phyloP scores from a whole-genome alignment of 176 grass and related monocot genomes.

The Ensete ventricosum region DNA sequence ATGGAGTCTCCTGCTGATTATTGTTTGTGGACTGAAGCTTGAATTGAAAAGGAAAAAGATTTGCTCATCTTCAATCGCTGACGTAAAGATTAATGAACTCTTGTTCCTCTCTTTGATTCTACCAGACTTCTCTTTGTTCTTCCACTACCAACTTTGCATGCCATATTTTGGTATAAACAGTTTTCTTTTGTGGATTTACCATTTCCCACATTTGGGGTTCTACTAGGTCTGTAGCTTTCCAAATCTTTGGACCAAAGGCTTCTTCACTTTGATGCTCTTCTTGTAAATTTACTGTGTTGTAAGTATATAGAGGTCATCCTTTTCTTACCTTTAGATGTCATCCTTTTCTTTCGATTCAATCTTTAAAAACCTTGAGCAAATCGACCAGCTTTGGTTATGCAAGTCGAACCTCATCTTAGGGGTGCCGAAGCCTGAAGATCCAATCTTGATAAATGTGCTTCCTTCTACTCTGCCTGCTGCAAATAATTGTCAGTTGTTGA shows the following conservation, averaged over 20 bases:
- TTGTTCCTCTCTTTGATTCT: neutral
- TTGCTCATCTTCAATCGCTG: neutral
- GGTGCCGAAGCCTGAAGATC: conserved; percentile 4
- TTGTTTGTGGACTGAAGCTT: neutral
- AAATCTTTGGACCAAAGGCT: neutral
- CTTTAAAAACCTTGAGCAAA: neutral
- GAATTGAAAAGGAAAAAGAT: neutral
- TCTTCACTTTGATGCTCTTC: neutral
- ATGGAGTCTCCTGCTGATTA: neutral
- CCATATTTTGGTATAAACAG: neutral
- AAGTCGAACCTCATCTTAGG: neutral
- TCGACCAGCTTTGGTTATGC: neutral
- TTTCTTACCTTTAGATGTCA: neutral
- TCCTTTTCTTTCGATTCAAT: neutral
- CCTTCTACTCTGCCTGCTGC: neutral
- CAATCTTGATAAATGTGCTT: neutral
- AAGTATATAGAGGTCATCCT: neutral
- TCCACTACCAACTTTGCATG: neutral
- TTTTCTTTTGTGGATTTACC: neutral
- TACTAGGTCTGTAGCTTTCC: neutral
- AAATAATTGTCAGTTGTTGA: neutral
- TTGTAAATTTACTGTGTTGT: too few species aligned
- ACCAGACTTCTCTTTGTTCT: neutral
- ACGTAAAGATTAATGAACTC: neutral
- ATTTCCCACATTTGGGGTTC: too few species aligned